A percentile compares a stretch with the other conserved stretches of the same genome.
These are phyloP conservation scores for Oryza longistaminata DNA, from an alignment of 176 grass and related monocot genomes.

Conservation along the genomic window DNA sequence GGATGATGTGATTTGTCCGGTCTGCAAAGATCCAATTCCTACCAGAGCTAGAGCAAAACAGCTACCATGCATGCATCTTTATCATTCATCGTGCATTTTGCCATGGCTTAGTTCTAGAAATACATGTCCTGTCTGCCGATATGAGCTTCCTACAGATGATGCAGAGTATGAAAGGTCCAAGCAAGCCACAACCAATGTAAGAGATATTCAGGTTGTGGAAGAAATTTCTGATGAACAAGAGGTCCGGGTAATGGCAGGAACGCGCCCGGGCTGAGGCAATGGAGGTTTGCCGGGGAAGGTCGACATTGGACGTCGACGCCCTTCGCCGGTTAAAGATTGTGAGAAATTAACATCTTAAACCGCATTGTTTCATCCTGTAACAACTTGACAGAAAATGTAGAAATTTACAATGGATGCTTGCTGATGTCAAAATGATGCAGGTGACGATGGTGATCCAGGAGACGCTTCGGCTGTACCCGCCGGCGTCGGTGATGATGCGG, in stretches of 20 bases:
- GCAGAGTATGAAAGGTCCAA: slow-evolving; percentile 68
- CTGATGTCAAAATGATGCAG: slow-evolving; percentile 28
- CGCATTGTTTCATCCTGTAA: neutral
- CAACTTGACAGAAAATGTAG: neutral
- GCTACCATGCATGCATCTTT: slow-evolving; percentile 79
- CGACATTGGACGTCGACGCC: slow-evolving; percentile 28
- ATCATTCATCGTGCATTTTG: slow-evolving; percentile 79
- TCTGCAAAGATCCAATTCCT: slow-evolving; percentile 79
- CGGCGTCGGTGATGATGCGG: slow-evolving; percentile 48
- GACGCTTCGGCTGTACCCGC: slow-evolving; percentile 57
- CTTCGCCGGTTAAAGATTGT: slow-evolving; percentile 59
- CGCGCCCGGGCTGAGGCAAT: slow-evolving; percentile 44
- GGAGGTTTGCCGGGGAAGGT: slow-evolving; percentile 29
- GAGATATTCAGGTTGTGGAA: slow-evolving; percentile 26
- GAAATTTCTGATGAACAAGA: slow-evolving; percentile 53
- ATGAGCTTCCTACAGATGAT: slow-evolving; percentile 80
- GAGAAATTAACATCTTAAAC: neutral
- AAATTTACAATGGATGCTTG: neutral
- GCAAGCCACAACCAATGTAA: slow-evolving; percentile 36
- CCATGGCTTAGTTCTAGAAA: slow-evolving; percentile 82
- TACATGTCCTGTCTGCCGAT: slow-evolving; percentile 87
- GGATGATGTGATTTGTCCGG: slow-evolving; percentile 62
- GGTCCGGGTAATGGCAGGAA: slow-evolving; percentile 59
- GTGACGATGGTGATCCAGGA: slow-evolving; percentile 75
- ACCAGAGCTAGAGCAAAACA: slow-evolving; percentile 51